Base-by-base conservation (phyloP, 78 protist species). In the Dictyostelium brefeldianum region DNA sequence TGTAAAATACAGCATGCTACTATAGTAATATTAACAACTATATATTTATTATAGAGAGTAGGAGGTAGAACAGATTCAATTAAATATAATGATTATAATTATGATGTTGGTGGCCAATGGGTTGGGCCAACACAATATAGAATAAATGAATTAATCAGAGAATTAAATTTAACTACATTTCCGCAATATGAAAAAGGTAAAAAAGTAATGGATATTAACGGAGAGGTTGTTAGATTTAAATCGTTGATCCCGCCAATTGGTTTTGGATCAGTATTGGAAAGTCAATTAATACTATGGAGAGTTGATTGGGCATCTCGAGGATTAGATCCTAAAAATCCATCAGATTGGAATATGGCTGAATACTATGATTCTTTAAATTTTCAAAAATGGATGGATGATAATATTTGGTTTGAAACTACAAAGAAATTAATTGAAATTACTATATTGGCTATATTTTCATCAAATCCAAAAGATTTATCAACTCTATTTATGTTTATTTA, bases 21-120 rank as follows among this genome's bases (percentile, higher is more conserved):
- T 22, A 11, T 14, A 41, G 5, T 4, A 70, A 15, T 43, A 11
- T 41, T 14, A 41, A 25, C 5, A 64, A n/a, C n/a, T n/a, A n/a
- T n/a, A n/a, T n/a, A n/a, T n/a, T 29, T 47, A 67, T 4, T 8
- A 29, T 31, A 83, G 70, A 84, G 81, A 47, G 82, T 84, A 4
- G 91, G 91, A 3, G 91, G 91, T 48, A 71, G 91, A 74, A 84
- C 82, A 0, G 27, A 36, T 43, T 51, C 64, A n/a, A n/a, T 73
- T 11, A 36, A 59, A 8, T 41, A 14, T 51, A 46, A 84, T 36
- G 54, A 27, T 47, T 84, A 84, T 84, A 36, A 15, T 18, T 84
- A 82, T 81, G 91, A 84, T 74, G 18, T 84, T 10, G 91, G 91
- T 59, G 91, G 91, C 5, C 91, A 84, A 47, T 84, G 91, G 91